These are phyloP conservation scores for Eucalyptus polybractea DNA, from an alignment of 345 rosid species.

Conservation along the genomic window DNA sequence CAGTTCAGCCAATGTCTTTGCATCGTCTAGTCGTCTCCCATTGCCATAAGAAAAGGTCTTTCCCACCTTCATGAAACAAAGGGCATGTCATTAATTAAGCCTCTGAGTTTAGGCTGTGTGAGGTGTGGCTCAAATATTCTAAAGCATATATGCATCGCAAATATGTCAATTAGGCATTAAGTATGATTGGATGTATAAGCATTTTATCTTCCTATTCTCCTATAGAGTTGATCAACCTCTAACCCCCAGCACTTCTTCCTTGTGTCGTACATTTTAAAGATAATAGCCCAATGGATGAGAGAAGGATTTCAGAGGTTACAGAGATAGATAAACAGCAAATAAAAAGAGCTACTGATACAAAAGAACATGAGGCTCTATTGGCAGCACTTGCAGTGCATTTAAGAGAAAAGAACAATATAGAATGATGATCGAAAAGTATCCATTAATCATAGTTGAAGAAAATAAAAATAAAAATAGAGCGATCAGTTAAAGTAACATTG, in stretches of 20 bases:
- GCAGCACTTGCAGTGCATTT: not conserved
- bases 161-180: not conserved
- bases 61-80: conserved; percentile 49
- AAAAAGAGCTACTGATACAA: not conserved
- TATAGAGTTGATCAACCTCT: not conserved
- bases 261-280: not conserved
- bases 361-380: not conserved
- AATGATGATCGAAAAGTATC: not conserved
- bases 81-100: not conserved
- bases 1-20: conserved; percentile 62
- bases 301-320: not conserved
- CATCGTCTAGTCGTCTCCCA: conserved; percentile 68
- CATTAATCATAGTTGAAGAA: not conserved
- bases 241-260: not conserved
- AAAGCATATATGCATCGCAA: not conserved
- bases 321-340: not conserved
- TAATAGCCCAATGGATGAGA: not conserved
- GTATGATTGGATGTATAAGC: not conserved
- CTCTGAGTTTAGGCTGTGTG: not conserved
- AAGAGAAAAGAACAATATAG: not conserved
- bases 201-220: not conserved
- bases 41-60: conserved; percentile 57
- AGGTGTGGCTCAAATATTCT: not conserved
- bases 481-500: not conserved
- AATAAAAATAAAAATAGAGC: not conserved